Conservation (phyloP, 1,139 yeast genomes). For the Kazachstania sp. region DNA sequence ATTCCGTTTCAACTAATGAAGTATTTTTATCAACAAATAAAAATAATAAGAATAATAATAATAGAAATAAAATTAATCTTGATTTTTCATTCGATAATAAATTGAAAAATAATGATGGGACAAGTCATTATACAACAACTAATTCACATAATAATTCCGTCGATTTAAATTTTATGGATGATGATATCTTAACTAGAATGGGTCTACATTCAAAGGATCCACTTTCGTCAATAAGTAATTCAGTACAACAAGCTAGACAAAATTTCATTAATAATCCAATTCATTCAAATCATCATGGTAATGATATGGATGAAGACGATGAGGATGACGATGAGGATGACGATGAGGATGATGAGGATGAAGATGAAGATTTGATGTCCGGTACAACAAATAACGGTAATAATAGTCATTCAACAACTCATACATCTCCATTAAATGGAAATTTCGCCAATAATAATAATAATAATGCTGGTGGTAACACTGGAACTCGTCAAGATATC, state of each 20-base stretch:
- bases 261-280: neutral
- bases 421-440: constrained; percentile 1
- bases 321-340: constrained; percentile 26
- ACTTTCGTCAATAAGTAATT: neutral
- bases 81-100: neutral
- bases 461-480: neutral
- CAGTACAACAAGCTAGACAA: neutral
- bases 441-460: neutral
- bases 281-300: constrained; percentile 12
- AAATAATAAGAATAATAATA: neutral
- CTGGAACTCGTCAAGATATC: neutral
- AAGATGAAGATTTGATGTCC: constrained; percentile 6
- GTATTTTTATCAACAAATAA: constrained; percentile 45
- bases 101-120: neutral
- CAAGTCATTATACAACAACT: constrained; percentile 5
- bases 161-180: constrained; percentile 27
- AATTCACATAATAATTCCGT: constrained; percentile 12
- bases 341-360: constrained; percentile 20
- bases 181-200: constrained; percentile 11
- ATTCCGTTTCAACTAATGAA: constrained; percentile 81
- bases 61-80: neutral
- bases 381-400: constrained; percentile 10
- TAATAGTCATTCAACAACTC: constrained; percentile 4
- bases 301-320: constrained; percentile 25
- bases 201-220: constrained; percentile 4